A percentile compares a stretch with the other conserved stretches of the same genome.
phyloP scores from a whole-genome alignment of 2,329 filamentous ascomycete species.

The Alternaria gaisen region DNA sequence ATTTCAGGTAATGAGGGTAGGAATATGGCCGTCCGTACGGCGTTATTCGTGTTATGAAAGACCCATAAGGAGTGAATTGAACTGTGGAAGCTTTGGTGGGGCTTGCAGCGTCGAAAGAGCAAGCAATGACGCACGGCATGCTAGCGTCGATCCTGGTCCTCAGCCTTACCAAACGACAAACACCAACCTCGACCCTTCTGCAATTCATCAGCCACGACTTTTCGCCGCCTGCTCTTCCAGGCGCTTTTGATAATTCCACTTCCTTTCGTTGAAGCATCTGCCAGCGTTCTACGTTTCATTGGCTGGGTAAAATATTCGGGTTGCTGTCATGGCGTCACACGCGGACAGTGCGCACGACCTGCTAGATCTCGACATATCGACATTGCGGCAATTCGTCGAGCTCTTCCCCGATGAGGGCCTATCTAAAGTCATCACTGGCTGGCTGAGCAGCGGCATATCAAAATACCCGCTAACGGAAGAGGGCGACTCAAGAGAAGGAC shows the following conservation, averaged over 20 bases:
- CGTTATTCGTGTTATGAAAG: conserved; percentile 25
- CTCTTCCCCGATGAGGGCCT: conserved; percentile 88
- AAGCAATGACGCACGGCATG: conserved; percentile 36
- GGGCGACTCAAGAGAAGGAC: conserved; percentile 43
- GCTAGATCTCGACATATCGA: conserved; percentile 76
- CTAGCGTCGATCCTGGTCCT: conserved; percentile 31
- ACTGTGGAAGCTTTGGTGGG: conserved; percentile 19
- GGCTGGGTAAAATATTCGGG: conserved; percentile 9
- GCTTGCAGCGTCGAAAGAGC: conserved; percentile 14
- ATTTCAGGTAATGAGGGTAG: neutral
- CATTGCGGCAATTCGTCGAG: conserved; percentile 81
- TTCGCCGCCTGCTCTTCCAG: neutral
- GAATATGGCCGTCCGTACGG: conserved; percentile 17
- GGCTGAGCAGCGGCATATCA: conserved; percentile 82
- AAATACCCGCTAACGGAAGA: conserved; percentile 71
- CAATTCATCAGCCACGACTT: neutral
- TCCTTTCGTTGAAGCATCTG: conserved; percentile 2
- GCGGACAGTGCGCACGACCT: conserved; percentile 49
- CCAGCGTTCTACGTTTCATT: conserved; percentile 10
- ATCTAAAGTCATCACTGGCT: conserved; percentile 81
- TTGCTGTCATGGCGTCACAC: conserved; percentile 44
- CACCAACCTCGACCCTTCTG: conserved; percentile 29
- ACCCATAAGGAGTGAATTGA: conserved; percentile 30
- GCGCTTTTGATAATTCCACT: neutral
- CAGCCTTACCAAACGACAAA: conserved; percentile 42